Percentiles rank a stretch among this genome's conserved stretches.
These are phyloP conservation scores for Schizopora paradoxa DNA, from an alignment of 1,284 basidiomycete genomes.

Conservation along the genomic window DNA sequence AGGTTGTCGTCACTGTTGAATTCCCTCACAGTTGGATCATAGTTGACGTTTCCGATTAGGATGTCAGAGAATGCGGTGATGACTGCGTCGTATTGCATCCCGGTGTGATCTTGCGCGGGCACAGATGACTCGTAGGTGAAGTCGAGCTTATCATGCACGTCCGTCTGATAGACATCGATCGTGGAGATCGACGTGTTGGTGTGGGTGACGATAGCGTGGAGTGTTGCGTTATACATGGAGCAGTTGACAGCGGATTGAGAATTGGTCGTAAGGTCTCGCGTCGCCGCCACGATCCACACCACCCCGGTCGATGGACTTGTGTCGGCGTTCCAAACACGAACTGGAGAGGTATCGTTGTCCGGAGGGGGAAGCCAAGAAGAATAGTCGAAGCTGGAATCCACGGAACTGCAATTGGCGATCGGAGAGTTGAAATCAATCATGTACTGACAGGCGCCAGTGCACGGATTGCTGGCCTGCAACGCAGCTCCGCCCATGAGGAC, in stretches of 20 bases:
- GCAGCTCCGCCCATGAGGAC: neutral
- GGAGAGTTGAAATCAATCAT: neutral
- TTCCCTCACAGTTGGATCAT: too few species aligned
- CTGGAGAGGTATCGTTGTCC: too few species aligned
- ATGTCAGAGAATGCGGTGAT: too few species aligned
- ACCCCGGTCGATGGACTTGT: too few species aligned
- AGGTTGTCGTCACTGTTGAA: too few species aligned
- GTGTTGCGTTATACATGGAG: neutral
- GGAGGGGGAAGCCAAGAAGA: neutral
- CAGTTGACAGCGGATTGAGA: neutral
- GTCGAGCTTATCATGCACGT: too few species aligned
- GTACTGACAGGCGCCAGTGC: neutral
- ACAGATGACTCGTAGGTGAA: neutral
- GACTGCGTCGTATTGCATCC: neutral
- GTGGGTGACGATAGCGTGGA: neutral
- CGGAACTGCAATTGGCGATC: neutral
- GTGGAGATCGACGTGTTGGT: neutral
- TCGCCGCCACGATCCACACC: neutral
- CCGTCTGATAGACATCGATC: too few species aligned
- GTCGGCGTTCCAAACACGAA: too few species aligned
- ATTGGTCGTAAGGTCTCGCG: neutral
- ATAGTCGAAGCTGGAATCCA: neutral
- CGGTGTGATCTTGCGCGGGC: neutral
- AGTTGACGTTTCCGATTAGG: neutral
- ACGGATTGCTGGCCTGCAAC: neutral